Evolutionary conservation across 495 filamentous ascomycete species (phyloP).

Genomic region (Emericellopsis terricola): DNA sequence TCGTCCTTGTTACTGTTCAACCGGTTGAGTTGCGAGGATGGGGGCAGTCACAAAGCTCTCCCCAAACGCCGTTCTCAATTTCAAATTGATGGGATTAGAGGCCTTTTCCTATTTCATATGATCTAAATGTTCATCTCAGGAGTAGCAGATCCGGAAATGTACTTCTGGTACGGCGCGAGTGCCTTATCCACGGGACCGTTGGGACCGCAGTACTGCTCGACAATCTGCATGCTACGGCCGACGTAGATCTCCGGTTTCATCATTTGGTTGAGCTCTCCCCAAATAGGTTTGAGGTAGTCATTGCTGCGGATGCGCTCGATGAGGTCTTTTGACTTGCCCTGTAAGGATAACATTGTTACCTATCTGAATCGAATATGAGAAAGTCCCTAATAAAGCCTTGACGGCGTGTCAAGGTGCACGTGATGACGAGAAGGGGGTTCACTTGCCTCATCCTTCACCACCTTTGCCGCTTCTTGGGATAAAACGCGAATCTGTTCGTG

Average conservation of each 20-base stretch:
- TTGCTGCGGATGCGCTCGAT: slow-evolving; percentile 58
- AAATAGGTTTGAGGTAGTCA: slow-evolving; percentile 70
- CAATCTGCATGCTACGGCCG: slow-evolving; percentile 29
- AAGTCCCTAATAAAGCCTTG: too few species aligned
- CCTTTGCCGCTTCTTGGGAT: slow-evolving; percentile 59
- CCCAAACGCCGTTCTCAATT: too few species aligned
- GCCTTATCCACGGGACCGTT: slow-evolving; percentile 11
- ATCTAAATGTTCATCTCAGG: slow-evolving; percentile 13
- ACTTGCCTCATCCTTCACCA: slow-evolving; percentile 63
- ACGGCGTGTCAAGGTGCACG: too few species aligned
- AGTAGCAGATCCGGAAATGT: slow-evolving; percentile 8
- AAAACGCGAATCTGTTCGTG: slow-evolving; percentile 86
- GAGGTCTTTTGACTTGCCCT: slow-evolving; percentile 71
- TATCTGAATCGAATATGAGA: too few species aligned
- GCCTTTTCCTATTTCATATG: too few species aligned
- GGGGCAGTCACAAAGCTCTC: too few species aligned
- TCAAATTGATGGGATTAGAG: too few species aligned
- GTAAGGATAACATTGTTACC: too few species aligned
- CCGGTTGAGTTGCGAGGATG: too few species aligned
- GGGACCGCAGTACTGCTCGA: slow-evolving; percentile 24
- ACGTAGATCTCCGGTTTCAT: slow-evolving; percentile 55
- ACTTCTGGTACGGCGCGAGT: slow-evolving; percentile 12
- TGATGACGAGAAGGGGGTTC: too few species aligned
- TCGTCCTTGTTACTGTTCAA: too few species aligned
- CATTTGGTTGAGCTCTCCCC: slow-evolving; percentile 54